phyloP scores from a whole-genome alignment of 352 stramenopile species.

The Phytophthora meadii region DNA sequence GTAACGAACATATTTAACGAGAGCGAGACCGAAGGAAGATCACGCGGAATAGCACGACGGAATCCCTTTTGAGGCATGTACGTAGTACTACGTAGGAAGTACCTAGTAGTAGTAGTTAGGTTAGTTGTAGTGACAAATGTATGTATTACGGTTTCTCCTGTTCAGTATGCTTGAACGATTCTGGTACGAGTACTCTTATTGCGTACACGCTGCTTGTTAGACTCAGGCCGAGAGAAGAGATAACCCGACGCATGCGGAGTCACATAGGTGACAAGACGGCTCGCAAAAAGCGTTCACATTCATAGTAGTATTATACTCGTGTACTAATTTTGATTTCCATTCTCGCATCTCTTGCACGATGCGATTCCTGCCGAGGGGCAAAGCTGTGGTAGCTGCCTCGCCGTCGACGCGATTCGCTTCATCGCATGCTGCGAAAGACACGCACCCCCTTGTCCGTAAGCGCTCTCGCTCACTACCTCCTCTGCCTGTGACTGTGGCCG shows the following conservation, averaged over 20 bases:
- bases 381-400: neutral
- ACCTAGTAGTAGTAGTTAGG: constrained; percentile 20
- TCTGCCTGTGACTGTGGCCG: constrained; percentile 24
- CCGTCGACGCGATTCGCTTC: constrained; percentile 4
- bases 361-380: constrained; percentile 16
- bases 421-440: neutral
- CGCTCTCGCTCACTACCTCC: constrained; percentile 19
- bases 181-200: no score
- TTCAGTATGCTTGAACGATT: no score
- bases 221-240: no score
- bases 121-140: constrained; percentile 9
- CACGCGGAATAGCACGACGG: constrained; percentile 9
- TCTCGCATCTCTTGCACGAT: no score
- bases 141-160: constrained; percentile 2
- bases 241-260: no score
- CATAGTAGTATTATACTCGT: no score
- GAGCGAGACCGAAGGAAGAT: constrained; percentile 25
- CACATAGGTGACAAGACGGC: no score
- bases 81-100: constrained; percentile 5
- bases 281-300: no score
- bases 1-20: constrained; percentile 37
- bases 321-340: no score
- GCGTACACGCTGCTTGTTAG: no score
- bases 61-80: constrained; percentile 12
- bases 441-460: constrained; percentile 9